Evolutionary conservation across 2,329 filamentous ascomycete genomes (phyloP).

Genomic region (Talaromyces amestolkiae): DNA sequence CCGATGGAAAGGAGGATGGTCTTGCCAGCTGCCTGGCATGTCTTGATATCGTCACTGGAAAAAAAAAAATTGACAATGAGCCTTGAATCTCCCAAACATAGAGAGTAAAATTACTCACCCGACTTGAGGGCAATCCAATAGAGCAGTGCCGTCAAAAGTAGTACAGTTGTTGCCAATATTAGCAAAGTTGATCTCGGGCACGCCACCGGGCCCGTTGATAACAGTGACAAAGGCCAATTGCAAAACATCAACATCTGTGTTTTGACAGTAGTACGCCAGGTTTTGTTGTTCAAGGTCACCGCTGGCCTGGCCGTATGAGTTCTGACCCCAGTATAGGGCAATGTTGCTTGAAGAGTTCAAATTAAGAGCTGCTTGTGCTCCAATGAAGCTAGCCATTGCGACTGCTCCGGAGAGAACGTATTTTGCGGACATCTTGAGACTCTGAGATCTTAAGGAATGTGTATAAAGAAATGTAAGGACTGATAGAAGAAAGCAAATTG

Average conservation of each 20-base stretch:
- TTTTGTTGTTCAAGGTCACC: constrained; percentile 53
- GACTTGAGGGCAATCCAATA: constrained; percentile 63
- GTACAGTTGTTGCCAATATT: constrained; percentile 63
- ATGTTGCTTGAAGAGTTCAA: constrained; percentile 53
- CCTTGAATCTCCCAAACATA: not conserved
- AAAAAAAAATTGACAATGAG: constrained; percentile 22
- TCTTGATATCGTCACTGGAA: constrained; percentile 46
- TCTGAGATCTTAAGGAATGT: not conserved
- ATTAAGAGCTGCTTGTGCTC: constrained; percentile 43
- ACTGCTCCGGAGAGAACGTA: constrained; percentile 14
- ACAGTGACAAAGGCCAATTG: constrained; percentile 9
- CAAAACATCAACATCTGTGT: constrained; percentile 30
- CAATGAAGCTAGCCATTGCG: constrained; percentile 30
- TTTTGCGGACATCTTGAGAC: constrained; percentile 14
- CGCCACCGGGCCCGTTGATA: constrained; percentile 50
- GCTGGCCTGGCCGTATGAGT: constrained; percentile 53
- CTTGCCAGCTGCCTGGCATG: constrained; percentile 66
- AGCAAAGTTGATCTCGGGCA: constrained; percentile 61
- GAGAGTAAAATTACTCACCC: constrained; percentile 49
- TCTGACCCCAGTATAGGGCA: constrained; percentile 69
- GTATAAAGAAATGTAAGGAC: constrained; percentile 5
- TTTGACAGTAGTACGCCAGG: constrained; percentile 58
- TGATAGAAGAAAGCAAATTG: not conserved
- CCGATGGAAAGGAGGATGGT: constrained; percentile 71
- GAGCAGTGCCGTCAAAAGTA: constrained; percentile 55